phyloP scores from a whole-genome alignment of 2,329 filamentous ascomycete species.

The Cladosporium sp. region DNA sequence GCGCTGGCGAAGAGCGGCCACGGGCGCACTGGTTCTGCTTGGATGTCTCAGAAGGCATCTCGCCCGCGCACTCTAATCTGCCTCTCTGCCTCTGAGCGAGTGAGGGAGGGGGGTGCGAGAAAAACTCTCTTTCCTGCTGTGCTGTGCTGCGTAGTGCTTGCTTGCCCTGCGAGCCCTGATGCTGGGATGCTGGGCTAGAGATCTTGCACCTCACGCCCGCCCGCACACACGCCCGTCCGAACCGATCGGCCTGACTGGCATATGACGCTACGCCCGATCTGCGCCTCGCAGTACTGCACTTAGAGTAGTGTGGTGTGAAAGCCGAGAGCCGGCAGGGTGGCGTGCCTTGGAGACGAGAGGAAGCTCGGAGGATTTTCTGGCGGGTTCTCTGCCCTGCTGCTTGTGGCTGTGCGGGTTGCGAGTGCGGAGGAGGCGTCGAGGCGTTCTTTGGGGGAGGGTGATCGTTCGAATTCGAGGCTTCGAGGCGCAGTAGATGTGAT shows the following conservation, averaged over 20 bases:
- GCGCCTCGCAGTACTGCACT: not conserved
- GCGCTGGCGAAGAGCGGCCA: not conserved
- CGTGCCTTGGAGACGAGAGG: not conserved
- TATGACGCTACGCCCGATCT: not conserved
- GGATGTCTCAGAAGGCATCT: constrained; percentile 2
- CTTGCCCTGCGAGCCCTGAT: too few relatives aligned
- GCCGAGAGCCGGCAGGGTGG: not conserved
- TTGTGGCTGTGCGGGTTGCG: not conserved
- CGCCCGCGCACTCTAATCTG: not conserved
- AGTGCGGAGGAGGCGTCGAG: not conserved
- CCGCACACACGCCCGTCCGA: not conserved
- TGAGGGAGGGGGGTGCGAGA: not conserved
- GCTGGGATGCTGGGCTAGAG: too few relatives aligned
- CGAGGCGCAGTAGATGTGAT: not conserved
- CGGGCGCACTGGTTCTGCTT: not conserved
- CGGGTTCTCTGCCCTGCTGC: not conserved
- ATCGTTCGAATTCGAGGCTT: too few relatives aligned
- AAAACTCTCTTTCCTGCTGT: not conserved
- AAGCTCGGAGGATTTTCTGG: not conserved
- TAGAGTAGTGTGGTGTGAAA: too few relatives aligned
- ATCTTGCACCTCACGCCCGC: too few relatives aligned
- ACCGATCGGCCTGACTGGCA: not conserved
- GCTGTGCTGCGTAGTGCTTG: not conserved
- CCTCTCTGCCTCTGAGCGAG: not conserved
- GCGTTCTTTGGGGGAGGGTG: not conserved